Conservation (phyloP, 495 filamentous ascomycete genomes). For the Choiromyces venosus region DNA sequence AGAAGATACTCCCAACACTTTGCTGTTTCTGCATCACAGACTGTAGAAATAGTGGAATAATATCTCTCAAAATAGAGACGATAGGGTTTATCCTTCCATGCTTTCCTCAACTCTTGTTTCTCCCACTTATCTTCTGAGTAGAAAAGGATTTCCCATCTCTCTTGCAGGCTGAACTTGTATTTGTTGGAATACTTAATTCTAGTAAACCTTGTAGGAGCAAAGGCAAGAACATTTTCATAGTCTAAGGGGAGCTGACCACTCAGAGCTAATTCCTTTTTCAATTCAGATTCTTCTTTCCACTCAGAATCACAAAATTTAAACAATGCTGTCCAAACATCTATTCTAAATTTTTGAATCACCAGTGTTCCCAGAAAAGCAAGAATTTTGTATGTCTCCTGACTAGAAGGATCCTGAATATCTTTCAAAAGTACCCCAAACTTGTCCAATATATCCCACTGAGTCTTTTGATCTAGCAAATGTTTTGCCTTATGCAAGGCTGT, state of each 20-base stretch:
- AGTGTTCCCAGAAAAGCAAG: too few species aligned
- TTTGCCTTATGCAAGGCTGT: too few species aligned
- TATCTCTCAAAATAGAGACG: not conserved
- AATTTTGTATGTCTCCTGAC: too few species aligned
- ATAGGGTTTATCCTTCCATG: not conserved
- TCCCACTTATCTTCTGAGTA: not conserved
- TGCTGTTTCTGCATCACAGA: not conserved
- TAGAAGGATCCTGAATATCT: too few species aligned
- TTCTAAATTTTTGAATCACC: too few species aligned
- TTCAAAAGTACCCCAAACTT: too few species aligned
- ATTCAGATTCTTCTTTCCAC: not conserved
- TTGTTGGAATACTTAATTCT: too few species aligned
- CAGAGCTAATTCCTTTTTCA: not conserved
- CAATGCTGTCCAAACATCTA: too few species aligned
- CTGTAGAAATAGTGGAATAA: not conserved
- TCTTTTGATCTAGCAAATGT: too few species aligned
- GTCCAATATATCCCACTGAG: too few species aligned
- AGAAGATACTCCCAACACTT: not conserved
- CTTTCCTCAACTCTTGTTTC: not conserved
- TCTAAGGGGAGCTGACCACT: not conserved
- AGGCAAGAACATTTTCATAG: not conserved
- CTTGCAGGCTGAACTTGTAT: too few species aligned
- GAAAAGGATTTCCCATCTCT: not conserved
- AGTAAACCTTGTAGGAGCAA: not conserved
- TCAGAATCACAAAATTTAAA: not conserved